A percentile compares a stretch with the other conserved stretches of the same genome.
Evolutionary conservation across 495 filamentous ascomycete species (phyloP).

Genomic region (Lophiostoma macrostomum): DNA sequence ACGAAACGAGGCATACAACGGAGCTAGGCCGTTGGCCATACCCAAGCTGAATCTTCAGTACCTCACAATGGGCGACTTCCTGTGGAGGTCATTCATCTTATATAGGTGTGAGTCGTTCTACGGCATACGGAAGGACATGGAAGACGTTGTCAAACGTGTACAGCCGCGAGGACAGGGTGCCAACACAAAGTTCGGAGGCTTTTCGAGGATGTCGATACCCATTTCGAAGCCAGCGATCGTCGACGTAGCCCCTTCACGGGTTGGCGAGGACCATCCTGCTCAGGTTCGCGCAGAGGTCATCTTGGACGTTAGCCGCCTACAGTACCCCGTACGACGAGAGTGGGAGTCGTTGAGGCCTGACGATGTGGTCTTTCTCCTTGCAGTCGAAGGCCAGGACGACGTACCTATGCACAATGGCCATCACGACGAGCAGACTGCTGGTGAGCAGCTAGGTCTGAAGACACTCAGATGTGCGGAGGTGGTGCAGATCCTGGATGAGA

Average conservation of each 20-base stretch:
- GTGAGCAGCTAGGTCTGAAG: conserved; percentile 61
- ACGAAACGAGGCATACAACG: conserved; percentile 85
- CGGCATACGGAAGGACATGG: conserved; percentile 87
- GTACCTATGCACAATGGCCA: conserved; percentile 55
- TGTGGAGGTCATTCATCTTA: conserved; percentile 87
- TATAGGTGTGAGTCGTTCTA: conserved; percentile 92
- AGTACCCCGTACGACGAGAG: conserved; percentile 71
- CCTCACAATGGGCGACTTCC: conserved; percentile 88
- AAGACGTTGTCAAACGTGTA: conserved; percentile 73
- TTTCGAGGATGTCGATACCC: conserved; percentile 86
- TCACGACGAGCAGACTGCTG: conserved; percentile 48
- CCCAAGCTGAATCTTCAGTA: conserved; percentile 97
- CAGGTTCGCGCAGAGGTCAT: conserved; percentile 81
- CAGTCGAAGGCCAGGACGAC: conserved; percentile 58
- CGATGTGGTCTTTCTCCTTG: conserved; percentile 85
- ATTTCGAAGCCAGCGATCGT: conserved; percentile 85
- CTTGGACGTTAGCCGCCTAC: conserved; percentile 78
- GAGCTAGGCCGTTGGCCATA: conserved; percentile 82
- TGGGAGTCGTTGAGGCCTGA: conserved; percentile 89
- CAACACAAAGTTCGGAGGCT: conserved; percentile 72
- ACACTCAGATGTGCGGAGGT: conserved; percentile 81
- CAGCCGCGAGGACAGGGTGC: conserved; percentile 64
- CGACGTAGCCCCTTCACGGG: conserved; percentile 77
- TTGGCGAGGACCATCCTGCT: conserved; percentile 82
- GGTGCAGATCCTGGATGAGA: conserved; percentile 83